A percentile compares a stretch with the other conserved stretches of the same genome.
Evolutionary conservation across 2,329 filamentous ascomycete genomes (phyloP).

Genomic region (Pseudocercospora pini-densiflorae): DNA sequence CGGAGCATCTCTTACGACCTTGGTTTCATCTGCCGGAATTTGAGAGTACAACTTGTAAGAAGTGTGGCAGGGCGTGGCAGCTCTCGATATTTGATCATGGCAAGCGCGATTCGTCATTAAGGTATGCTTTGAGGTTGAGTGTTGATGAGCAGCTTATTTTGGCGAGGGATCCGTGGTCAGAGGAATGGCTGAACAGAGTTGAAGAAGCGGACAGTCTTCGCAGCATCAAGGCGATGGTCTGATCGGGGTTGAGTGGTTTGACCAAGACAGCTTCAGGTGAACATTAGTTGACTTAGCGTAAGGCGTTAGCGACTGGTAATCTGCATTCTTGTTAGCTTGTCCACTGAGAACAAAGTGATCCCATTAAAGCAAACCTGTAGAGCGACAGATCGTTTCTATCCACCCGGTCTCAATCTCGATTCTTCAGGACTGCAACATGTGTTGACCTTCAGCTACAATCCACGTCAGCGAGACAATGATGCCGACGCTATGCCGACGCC

Average conservation of each 20-base stretch:
- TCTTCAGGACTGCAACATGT: too few relatives aligned
- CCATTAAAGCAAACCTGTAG: too few relatives aligned
- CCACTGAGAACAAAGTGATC: too few relatives aligned
- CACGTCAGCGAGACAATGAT: too few relatives aligned
- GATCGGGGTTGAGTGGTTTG: not conserved
- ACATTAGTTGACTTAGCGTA: too few relatives aligned
- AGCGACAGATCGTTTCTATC: too few relatives aligned
- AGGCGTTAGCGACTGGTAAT: too few relatives aligned
- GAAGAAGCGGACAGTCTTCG: constrained; percentile 6
- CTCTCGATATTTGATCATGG: constrained; percentile 11
- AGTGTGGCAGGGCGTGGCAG: constrained; percentile 11
- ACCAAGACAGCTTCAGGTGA: not conserved
- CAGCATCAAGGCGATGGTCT: not conserved
- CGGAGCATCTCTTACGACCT: constrained; percentile 1
- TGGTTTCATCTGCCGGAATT: constrained; percentile 4
- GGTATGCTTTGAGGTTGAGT: constrained; percentile 9
- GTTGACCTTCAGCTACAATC: too few relatives aligned
- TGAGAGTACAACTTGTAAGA: not conserved
- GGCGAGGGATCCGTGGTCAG: constrained; percentile 12
- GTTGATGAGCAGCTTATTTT: constrained; percentile 9
- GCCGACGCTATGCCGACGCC: too few relatives aligned
- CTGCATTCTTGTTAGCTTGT: too few relatives aligned
- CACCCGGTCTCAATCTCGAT: too few relatives aligned
- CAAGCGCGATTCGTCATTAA: not conserved
- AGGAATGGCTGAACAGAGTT: constrained; percentile 9